Percentiles rank a stretch among this genome's conserved stretches.
These are phyloP conservation scores for Neohortaea acidophila DNA, from an alignment of 495 filamentous ascomycete species.

Conservation along the genomic window DNA sequence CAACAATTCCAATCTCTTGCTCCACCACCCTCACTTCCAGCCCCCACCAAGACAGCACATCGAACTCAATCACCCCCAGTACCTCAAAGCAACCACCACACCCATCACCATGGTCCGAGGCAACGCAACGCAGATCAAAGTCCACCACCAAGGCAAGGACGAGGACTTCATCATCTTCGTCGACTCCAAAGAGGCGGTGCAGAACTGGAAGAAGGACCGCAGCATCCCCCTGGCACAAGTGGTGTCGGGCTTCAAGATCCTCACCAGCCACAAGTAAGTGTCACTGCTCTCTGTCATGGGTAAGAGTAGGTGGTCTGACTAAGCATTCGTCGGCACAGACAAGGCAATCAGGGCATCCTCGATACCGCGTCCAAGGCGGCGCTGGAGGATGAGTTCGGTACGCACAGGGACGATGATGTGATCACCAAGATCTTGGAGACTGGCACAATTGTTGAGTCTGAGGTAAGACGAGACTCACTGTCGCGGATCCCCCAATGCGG, in stretches of 20 bases:
- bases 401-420: constrained; percentile 55
- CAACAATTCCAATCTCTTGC: too few relatives aligned
- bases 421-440: constrained; percentile 65
- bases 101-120: constrained; percentile 55
- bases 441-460: constrained; percentile 36
- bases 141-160: constrained; percentile 75
- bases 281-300: not conserved
- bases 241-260: constrained; percentile 79
- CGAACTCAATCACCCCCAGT: not conserved
- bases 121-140: constrained; percentile 57
- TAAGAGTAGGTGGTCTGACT: not conserved
- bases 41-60: too few relatives aligned
- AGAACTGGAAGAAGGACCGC: constrained; percentile 73
- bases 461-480: too few relatives aligned
- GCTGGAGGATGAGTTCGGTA: constrained; percentile 82
- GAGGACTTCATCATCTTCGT: constrained; percentile 90
- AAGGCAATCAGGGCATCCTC: constrained; percentile 67
- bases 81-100: not conserved
- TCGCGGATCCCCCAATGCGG: not conserved
- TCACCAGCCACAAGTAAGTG: constrained; percentile 74
- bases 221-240: constrained; percentile 67
- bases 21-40: too few relatives aligned
- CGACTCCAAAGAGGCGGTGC: constrained; percentile 51
- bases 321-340: constrained; percentile 35
- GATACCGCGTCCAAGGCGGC: constrained; percentile 56